Percentiles rank a stretch among this genome's conserved stretches.
These are phyloP conservation scores for Adansonia rubrostipa DNA, from an alignment of 441 rosid species.

Conservation along the genomic window DNA sequence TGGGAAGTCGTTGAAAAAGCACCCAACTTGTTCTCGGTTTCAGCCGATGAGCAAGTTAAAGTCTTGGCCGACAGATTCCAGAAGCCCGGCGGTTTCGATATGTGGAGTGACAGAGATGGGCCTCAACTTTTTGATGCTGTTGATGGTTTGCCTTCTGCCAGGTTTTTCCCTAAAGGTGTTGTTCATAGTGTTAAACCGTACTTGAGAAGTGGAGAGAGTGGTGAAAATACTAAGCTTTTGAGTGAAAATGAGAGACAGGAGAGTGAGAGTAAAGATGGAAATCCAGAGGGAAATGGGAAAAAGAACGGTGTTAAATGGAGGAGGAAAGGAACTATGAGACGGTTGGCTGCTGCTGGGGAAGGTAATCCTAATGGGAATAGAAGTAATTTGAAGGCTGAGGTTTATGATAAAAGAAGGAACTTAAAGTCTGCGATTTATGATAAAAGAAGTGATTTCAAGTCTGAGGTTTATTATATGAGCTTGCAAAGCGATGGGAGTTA, in stretches of 20 bases:
- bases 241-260: background rate
- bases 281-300: constrained; percentile 11
- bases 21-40: constrained; percentile 71
- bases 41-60: constrained; percentile 67
- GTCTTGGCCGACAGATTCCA: constrained; percentile 76
- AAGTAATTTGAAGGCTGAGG: constrained; percentile 16
- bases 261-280: constrained; percentile 10
- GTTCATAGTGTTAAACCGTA: constrained; percentile 75
- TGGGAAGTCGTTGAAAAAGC: constrained; percentile 82
- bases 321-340: constrained; percentile 35
- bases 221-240: constrained; percentile 15
- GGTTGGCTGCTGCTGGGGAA: constrained; percentile 20
- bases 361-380: constrained; percentile 29
- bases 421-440: background rate
- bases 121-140: constrained; percentile 59
- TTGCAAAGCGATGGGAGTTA: constrained; percentile 40
- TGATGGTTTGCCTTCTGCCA: constrained; percentile 74
- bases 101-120: constrained; percentile 67
- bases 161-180: constrained; percentile 86
- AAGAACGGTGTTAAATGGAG: constrained; percentile 31
- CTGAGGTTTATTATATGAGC: constrained; percentile 44
- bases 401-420: constrained; percentile 33
- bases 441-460: constrained; percentile 26
- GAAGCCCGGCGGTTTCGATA: constrained; percentile 66
- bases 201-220: constrained; percentile 11